These are phyloP conservation scores for Diophrys appendiculata DNA, from an alignment of 73 alveolate genomes.

Conservation along the genomic window DNA sequence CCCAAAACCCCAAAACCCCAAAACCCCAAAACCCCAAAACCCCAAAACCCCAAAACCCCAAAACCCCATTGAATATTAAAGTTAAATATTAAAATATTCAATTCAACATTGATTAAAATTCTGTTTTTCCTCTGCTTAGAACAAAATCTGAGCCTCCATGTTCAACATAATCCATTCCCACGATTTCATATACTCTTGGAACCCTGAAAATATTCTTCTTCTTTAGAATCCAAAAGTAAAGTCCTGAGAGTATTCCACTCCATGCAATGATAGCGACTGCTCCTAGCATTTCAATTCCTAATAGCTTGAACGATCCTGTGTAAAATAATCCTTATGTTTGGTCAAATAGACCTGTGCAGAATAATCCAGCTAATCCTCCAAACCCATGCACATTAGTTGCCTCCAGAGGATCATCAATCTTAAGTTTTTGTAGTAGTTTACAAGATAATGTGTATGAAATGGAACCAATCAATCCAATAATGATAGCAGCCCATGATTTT, in stretches of 20 bases:
- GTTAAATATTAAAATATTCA: too few relatives aligned
- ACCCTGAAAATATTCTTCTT: conserved; percentile 16
- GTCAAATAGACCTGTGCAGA: conserved; percentile 50
- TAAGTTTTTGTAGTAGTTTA: conserved; percentile 57
- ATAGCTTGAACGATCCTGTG: conserved; percentile 6
- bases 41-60: too few relatives aligned
- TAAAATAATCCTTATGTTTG: conserved; percentile 38
- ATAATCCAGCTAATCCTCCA: conserved; percentile 66
- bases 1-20: too few relatives aligned
- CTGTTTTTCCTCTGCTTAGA: too few relatives aligned
- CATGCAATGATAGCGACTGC: conserved; percentile 35
- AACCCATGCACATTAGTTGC: conserved; percentile 76
- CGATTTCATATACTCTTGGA: conserved; percentile 25
- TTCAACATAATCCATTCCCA: conserved; percentile 47
- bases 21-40: too few relatives aligned
- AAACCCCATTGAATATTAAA: too few relatives aligned
- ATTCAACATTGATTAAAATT: too few relatives aligned
- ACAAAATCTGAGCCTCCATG: too few relatives aligned
- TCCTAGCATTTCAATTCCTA: conserved; percentile 39
- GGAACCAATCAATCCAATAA: conserved; percentile 74
- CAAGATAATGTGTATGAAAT: conserved; percentile 55
- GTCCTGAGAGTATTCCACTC: conserved; percentile 10
- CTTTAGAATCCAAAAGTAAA: conserved; percentile 25
- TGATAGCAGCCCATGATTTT: conserved; percentile 77
- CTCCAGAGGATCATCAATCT: conserved; percentile 82